Evolutionary conservation across 805 yeast species (phyloP), one percentile per base, ranked within the genome.

Genomic region (Millerozyma acaciae): DNA sequence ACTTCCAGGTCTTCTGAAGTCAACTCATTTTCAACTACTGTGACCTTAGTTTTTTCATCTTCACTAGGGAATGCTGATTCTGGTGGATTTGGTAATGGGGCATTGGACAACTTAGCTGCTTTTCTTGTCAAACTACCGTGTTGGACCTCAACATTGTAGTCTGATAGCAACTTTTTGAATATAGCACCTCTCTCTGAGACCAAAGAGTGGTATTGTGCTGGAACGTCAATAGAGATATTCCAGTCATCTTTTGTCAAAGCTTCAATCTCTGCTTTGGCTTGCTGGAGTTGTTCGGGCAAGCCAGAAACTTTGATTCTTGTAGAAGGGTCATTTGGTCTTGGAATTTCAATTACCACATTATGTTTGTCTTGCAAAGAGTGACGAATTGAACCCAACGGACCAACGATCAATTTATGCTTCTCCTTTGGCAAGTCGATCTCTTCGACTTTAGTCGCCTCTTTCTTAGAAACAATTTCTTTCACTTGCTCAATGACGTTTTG

Each of bases 321-420:
- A 5, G 76, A 66, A 21, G 64, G 60, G 33, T 66, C 71, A 38
- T 68, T 72, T 24, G 70, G 60, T 50, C 71, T 73, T 43, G 97
- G 97, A 51, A 90, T 73, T 28, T 65, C 68, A 35, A 90, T 57
- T 17, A 57, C 53, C 30, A 85, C 89, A 9, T 68, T 65, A 56
- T 72, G 84, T 48, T 82, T 85, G 10, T 73, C 65, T 62, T 87
- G 90, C 42, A 87, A 57, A 8, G 75, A 66, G 45, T 82, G 81
- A 60, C 90, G 85, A 38, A 74, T 72, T 8, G 76, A 50, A 27
- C 97, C 97, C 37, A 78, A 78, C 23, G 87, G 78, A 24, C 97
- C 97, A 56, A 90, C 76, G 32, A 90, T 51, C 7, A 77, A 69
- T 47, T 86, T 75, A 48, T 85, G 90, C 52, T 80, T 82, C 38